These are phyloP conservation scores for Cucurbita moschata DNA, from an alignment of 306 rosid genomes.

Conservation along the genomic window DNA sequence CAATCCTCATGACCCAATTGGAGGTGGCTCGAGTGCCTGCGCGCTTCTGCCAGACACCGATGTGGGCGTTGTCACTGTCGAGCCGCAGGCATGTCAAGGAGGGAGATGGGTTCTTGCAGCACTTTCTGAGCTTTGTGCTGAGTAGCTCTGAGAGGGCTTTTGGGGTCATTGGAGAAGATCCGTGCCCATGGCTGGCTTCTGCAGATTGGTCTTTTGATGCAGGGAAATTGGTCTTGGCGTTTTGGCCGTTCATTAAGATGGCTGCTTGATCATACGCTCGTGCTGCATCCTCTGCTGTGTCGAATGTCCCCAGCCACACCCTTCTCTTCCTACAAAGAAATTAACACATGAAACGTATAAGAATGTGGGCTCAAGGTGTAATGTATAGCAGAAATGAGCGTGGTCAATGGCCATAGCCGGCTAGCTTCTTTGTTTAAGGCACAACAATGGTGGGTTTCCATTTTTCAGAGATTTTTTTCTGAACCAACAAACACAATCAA, in stretches of 20 bases:
- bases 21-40: conserved; percentile 66
- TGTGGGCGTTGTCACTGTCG: conserved; percentile 82
- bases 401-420: neutral
- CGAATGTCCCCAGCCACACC: conserved; percentile 96
- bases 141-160: conserved; percentile 82
- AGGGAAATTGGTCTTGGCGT: conserved; percentile 89
- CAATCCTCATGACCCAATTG: conserved; percentile 87
- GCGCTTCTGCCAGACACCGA: conserved; percentile 93
- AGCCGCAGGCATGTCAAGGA: conserved; percentile 87
- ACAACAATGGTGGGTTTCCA: neutral
- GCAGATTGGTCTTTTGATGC: conserved; percentile 11
- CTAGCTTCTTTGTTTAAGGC: neutral
- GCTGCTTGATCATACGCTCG: conserved; percentile 97
- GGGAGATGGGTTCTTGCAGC: conserved; percentile 83
- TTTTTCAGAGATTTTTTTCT: neutral
- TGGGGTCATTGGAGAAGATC: conserved; percentile 6
- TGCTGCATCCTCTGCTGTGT: conserved; percentile 98
- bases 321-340: conserved; percentile 57
- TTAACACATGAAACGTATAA: neutral
- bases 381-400: neutral
- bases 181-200: neutral
- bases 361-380: neutral
- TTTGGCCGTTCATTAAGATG: conserved; percentile 81
- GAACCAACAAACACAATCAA: neutral
- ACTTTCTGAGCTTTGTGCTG: conserved; percentile 66